Evolutionary conservation across 2,329 filamentous ascomycete species (phyloP), one percentile per base, ranked within the genome.

Genomic region (Aspergillus fijiensis): DNA sequence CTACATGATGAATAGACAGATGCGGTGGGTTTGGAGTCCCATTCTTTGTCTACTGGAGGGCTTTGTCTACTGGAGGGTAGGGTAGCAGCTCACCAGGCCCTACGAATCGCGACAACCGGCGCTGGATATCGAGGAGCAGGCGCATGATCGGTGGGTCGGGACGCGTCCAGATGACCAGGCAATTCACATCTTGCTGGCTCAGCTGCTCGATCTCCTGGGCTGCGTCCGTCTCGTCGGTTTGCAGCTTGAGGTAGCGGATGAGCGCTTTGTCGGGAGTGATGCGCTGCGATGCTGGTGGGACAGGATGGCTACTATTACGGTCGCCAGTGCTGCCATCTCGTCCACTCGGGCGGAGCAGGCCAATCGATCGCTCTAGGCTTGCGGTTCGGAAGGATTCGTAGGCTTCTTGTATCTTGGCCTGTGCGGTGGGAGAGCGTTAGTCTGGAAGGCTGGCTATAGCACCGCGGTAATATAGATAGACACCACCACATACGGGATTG

Each of bases 381-480:
- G 55, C 21, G 9, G 33, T 19, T 21, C 55, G 48, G 21, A 45
- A 57, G 19, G 31, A 35, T 49, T 57, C 55, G 49, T 57, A 57
- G 21, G 55, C 55, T 57, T 57, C 55, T 33, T 57, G 55, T 35
- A 57, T 51, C 33, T 57, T 57, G 14, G 31, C n/a, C 55, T 57
- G 49, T 51, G 23, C 49, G 19, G 49, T n/a, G 7, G 49, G 23
- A n/a, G 25, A 51, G 25, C 49, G 12, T 51, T 51, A 51, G 49
- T 35, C 14, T 4, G 33, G 33, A 35, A 16, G 33, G 33, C 33
- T 35, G 33, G 33, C 33, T 35, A 35, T 35, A 35, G 14, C 14
- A 35, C 14, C 7, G 12, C 3, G 33, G 33, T 35, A 5, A 12
- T 35, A 35, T 35, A 35, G 33, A 35, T 35, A 23, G 27, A 7